Percentiles rank a stretch among this genome's conserved stretches.
These are phyloP conservation scores for Myriosclerotinia curreyana DNA, from an alignment of 2,329 filamentous ascomycete genomes.

Conservation along the genomic window DNA sequence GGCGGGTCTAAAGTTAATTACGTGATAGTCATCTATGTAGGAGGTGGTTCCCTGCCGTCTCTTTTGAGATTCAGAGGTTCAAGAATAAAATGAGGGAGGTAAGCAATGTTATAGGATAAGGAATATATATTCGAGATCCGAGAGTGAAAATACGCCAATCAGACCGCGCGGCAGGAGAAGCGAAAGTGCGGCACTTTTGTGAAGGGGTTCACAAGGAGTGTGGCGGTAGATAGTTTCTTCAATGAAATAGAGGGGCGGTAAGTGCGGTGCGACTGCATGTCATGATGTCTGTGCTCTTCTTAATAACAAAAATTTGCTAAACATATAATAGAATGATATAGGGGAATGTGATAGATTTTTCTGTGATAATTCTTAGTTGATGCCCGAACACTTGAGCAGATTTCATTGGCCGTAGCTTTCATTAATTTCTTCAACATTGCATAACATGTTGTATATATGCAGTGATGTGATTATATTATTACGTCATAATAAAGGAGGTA, in stretches of 20 bases:
- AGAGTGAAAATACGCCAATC: not conserved
- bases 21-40: slow-evolving; percentile 11
- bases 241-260: slow-evolving; percentile 14
- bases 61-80: not conserved
- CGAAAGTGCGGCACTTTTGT: slow-evolving; percentile 4
- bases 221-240: slow-evolving; percentile 19
- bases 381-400: slow-evolving; percentile 12
- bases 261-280: slow-evolving; percentile 5
- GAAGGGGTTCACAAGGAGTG: slow-evolving; percentile 10
- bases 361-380: not conserved
- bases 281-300: slow-evolving; percentile 8
- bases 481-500: not conserved
- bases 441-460: not conserved
- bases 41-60: slow-evolving; percentile 8
- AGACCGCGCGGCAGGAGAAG: slow-evolving; percentile 19
- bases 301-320: no score
- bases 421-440: slow-evolving; percentile 14
- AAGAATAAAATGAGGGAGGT: not conserved
- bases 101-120: not conserved
- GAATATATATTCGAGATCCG: not conserved
- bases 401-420: slow-evolving; percentile 3
- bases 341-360: not conserved
- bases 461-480: slow-evolving; percentile 3
- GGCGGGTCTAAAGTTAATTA: slow-evolving; percentile 8
- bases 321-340: not conserved